Conservation (phyloP, 345 rosid species). For the Conringia planisiliqua region DNA sequence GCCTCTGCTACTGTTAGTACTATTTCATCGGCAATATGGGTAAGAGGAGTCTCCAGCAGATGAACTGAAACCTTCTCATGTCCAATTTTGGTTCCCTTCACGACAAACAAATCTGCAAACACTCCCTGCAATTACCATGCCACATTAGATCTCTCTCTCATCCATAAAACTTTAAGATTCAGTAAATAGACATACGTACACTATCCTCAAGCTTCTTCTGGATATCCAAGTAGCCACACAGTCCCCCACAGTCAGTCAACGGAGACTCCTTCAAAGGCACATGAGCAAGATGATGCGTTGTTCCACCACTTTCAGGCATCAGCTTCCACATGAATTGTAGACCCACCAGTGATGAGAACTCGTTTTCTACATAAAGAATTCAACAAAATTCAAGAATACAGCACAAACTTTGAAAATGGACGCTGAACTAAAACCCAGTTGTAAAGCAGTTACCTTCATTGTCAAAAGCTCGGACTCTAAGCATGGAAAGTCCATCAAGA, state of each 20-base stretch:
- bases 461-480: conserved; percentile 87
- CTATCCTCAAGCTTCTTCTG: conserved; percentile 80
- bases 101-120: conserved; percentile 80
- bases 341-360: conserved; percentile 90
- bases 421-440: not conserved
- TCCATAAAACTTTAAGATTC: conserved; percentile 11
- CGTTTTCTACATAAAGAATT: conserved; percentile 57
- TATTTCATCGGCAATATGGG: conserved; percentile 65
- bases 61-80: conserved; percentile 84
- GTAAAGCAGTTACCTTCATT: conserved; percentile 51
- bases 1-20: conserved; percentile 95
- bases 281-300: conserved; percentile 75
- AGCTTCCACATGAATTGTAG: conserved; percentile 86
- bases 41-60: conserved; percentile 63
- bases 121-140: conserved; percentile 59
- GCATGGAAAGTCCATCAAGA: conserved; percentile 93
- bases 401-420: not conserved
- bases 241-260: conserved; percentile 84
- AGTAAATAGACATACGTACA: conserved; percentile 40
- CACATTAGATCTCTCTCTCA: conserved; percentile 11
- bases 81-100: conserved; percentile 78
- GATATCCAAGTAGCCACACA: conserved; percentile 79
- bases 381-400: conserved; percentile 6
- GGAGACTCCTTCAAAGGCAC: conserved; percentile 96
- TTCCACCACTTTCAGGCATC: conserved; percentile 52